phyloP scores from a whole-genome alignment of 345 rosid species.

The Erodium maritimum region DNA sequence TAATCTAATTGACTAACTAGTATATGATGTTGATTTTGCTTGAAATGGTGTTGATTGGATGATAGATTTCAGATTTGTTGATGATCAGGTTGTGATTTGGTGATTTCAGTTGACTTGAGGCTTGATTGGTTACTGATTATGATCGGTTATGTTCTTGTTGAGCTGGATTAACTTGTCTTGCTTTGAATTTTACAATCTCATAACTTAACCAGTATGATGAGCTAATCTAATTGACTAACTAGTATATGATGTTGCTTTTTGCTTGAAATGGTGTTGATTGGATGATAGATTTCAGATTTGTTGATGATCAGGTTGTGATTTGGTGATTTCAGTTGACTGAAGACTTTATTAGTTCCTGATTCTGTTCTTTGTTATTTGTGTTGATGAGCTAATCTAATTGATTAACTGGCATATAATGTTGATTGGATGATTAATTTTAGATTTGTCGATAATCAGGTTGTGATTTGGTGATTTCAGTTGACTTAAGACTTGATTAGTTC shows the following conservation, averaged over 20 bases:
- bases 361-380: not conserved
- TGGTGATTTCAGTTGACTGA: not conserved
- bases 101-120: not conserved
- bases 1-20: too few relatives aligned
- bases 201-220: too few relatives aligned
- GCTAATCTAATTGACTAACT: not conserved
- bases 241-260: too few relatives aligned
- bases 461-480: too few relatives aligned
- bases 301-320: too few relatives aligned
- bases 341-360: not conserved
- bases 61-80: not conserved
- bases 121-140: not conserved
- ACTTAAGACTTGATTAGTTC: too few relatives aligned
- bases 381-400: not conserved
- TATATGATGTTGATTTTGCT: not conserved
- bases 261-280: slow-evolving; percentile 2
- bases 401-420: not conserved
- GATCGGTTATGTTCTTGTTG: not conserved
- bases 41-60: not conserved
- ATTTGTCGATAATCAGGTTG: too few relatives aligned
- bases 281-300: not conserved
- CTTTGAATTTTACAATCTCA: too few relatives aligned
- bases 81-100: too few relatives aligned
- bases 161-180: not conserved
- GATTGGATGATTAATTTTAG: too few relatives aligned